phyloP scores from a whole-genome alignment of 2,329 filamentous ascomycete genomes.

The Colletotrichum navitas region DNA sequence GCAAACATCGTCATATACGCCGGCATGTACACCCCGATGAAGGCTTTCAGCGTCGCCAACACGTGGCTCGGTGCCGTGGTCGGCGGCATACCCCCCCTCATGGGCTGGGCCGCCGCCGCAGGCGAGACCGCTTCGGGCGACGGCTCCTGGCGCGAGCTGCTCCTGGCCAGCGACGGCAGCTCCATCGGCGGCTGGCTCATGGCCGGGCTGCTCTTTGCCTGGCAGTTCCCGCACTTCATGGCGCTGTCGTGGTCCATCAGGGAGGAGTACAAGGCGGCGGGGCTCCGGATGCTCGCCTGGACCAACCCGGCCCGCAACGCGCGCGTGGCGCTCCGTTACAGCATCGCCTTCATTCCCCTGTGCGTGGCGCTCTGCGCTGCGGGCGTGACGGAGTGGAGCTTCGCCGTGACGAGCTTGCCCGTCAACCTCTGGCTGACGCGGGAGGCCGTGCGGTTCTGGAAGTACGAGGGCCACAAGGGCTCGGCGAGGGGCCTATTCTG shows the following conservation, averaged over 20 bases:
- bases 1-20: conserved; percentile 92
- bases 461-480: conserved; percentile 80
- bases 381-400: conserved; percentile 87
- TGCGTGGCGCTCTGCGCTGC: conserved; percentile 83
- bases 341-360: conserved; percentile 85
- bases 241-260: conserved; percentile 89
- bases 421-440: conserved; percentile 89
- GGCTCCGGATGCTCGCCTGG: conserved; percentile 83
- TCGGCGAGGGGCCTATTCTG: conserved; percentile 90
- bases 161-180: conserved; percentile 74
- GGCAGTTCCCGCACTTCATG: conserved; percentile 99
- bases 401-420: conserved; percentile 82
- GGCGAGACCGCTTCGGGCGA: conserved; percentile 85
- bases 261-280: conserved; percentile 84
- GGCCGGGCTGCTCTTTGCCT: conserved; percentile 86
- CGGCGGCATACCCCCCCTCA: conserved; percentile 92
- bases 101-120: conserved; percentile 97
- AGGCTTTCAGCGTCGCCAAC: conserved; percentile 86
- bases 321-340: conserved; percentile 90
- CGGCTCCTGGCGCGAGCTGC: conserved; percentile 81
- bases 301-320: conserved; percentile 87
- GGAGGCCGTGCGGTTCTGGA: conserved; percentile 87
- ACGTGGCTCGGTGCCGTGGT: conserved; percentile 96
- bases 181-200: conserved; percentile 88
- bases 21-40: conserved; percentile 91